phyloP scores from a whole-genome alignment of 352 stramenopile genomes.

The Pythium chondricola region DNA sequence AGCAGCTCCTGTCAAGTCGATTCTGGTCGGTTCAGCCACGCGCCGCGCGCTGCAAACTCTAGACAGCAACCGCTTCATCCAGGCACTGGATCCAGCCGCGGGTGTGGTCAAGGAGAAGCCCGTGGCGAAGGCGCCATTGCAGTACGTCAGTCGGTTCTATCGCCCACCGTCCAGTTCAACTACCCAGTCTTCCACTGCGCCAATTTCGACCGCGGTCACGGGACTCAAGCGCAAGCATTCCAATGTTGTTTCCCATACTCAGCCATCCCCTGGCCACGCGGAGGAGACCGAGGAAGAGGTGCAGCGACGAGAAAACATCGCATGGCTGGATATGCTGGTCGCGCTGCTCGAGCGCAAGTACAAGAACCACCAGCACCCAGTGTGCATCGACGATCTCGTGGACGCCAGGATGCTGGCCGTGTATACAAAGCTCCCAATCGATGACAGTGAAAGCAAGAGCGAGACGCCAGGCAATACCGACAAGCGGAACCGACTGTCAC shows the following conservation, averaged over 20 bases:
- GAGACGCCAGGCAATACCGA: background rate
- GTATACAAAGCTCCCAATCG: no score
- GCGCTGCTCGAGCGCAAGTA: slow-evolving; percentile 67
- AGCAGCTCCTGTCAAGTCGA: background rate
- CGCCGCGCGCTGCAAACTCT: slow-evolving; percentile 11
- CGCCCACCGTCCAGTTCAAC: background rate
- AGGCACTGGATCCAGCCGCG: background rate
- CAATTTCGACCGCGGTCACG: background rate
- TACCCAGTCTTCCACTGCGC: background rate
- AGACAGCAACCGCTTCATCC: slow-evolving; percentile 6
- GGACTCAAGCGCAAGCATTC: slow-evolving; percentile 20
- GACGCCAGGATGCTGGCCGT: slow-evolving; percentile 28
- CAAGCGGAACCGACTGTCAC: slow-evolving; percentile 9
- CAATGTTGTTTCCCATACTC: no score
- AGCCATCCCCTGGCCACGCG: no score
- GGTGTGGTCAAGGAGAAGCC: background rate
- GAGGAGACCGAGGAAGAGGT: slow-evolving; percentile 1
- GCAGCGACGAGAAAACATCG: slow-evolving; percentile 44
- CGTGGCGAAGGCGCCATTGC: slow-evolving; percentile 6
- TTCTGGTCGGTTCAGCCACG: no score
- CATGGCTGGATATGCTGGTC: slow-evolving; percentile 83
- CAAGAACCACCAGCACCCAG: slow-evolving; percentile 22
- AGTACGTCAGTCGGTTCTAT: slow-evolving; percentile 13
- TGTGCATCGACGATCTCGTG: slow-evolving; percentile 39
- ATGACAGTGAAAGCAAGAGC: no score